Percentiles rank a stretch among this genome's conserved stretches.
These are phyloP conservation scores for Echites panduratus DNA, from an alignment of 257 asterid species.

Conservation along the genomic window DNA sequence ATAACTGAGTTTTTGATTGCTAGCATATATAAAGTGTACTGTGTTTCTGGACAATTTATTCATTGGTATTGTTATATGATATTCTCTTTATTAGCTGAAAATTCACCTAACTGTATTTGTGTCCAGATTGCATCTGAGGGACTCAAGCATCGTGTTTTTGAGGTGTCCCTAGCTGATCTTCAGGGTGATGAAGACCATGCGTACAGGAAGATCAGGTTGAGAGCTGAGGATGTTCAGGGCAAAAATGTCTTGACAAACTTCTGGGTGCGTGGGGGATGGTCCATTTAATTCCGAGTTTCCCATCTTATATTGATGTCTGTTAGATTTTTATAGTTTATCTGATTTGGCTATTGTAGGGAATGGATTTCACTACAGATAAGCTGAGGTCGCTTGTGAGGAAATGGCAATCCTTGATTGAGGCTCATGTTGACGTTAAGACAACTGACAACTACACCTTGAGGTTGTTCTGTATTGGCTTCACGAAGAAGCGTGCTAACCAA, in stretches of 20 bases:
- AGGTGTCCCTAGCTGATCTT: constrained; percentile 81
- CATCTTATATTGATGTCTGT: not conserved
- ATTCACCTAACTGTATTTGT: not conserved
- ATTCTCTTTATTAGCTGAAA: not conserved
- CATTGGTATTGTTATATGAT: too few relatives aligned
- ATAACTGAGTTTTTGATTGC: not conserved
- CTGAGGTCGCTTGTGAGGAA: constrained; percentile 69
- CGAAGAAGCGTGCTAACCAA: constrained; percentile 80
- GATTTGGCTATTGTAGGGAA: not conserved
- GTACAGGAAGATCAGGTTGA: constrained; percentile 78
- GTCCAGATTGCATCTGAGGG: constrained; percentile 88
- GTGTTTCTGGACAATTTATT: too few relatives aligned
- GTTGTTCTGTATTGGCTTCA: constrained; percentile 81
- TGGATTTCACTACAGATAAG: too few relatives aligned
- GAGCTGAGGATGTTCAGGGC: too few relatives aligned
- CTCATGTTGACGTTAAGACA: constrained; percentile 87
- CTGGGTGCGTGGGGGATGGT: constrained; percentile 38
- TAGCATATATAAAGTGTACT: too few relatives aligned
- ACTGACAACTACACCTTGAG: constrained; percentile 59
- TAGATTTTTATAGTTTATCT: not conserved
- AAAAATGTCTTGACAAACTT: constrained; percentile 79
- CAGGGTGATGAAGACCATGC: constrained; percentile 79
- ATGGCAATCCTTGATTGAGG: constrained; percentile 75
- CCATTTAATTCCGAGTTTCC: not conserved
- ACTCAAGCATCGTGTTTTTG: constrained; percentile 82